A percentile compares a stretch with the other conserved stretches of the same genome.
These are phyloP conservation scores for Erigeron philadelphicus DNA, from an alignment of 140 eudicot genomes.

Conservation along the genomic window DNA sequence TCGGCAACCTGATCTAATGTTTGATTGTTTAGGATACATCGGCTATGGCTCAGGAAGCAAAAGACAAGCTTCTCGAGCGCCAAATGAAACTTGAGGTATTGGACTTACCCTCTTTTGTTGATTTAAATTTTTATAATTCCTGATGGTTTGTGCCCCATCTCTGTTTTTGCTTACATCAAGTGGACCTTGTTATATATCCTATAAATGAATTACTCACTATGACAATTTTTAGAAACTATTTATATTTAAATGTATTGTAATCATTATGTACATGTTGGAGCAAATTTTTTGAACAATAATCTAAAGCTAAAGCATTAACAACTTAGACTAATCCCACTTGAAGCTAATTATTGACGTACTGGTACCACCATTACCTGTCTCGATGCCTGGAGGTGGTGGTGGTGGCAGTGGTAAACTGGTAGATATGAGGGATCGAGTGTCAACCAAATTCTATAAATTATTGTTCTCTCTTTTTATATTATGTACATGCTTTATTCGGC, in stretches of 20 bases:
- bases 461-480: no score
- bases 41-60: slow-evolving; percentile 65
- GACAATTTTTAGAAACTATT: not conserved
- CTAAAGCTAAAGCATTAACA: slow-evolving; percentile 14
- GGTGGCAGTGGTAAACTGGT: slow-evolving; percentile 3
- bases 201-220: slow-evolving; percentile 4
- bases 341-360: slow-evolving; percentile 25
- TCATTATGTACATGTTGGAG: slow-evolving; percentile 10
- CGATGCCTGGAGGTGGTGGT: slow-evolving; percentile 22
- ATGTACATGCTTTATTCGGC: not conserved
- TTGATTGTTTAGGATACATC: slow-evolving; percentile 55
- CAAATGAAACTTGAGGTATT: slow-evolving; percentile 90
- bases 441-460: not conserved
- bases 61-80: slow-evolving; percentile 83
- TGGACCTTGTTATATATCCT: not conserved
- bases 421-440: slow-evolving; percentile 8
- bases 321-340: slow-evolving; percentile 31
- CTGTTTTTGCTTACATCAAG: not conserved
- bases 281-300: slow-evolving; percentile 22
- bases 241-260: slow-evolving; percentile 6
- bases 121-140: not conserved
- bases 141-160: not conserved
- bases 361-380: slow-evolving; percentile 25
- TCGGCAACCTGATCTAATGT: slow-evolving; percentile 23
- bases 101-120: not conserved